Base-by-base conservation (phyloP, 176 grass and related monocot genomes). In the Ampelocalamus luodianensis region DNA sequence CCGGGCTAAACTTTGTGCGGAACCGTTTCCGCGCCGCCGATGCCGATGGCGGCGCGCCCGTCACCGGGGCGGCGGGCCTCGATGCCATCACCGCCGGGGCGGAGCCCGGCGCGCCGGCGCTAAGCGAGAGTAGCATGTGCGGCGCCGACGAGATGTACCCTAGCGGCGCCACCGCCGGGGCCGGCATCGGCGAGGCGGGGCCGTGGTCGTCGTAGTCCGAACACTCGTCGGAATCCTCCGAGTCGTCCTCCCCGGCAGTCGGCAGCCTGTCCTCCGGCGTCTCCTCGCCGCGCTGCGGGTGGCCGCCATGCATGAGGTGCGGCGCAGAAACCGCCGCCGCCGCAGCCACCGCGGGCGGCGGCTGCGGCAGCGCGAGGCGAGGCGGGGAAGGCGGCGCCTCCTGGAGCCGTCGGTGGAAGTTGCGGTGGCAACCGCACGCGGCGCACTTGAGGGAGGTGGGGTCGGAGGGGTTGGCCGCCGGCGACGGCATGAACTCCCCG, bases 401-500 rank as follows among this genome's bases (percentile, higher is more conserved):
- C 5, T 59, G 56, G 29, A 92, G 26, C 4, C 93, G 89, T 27
- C 94, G 91, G 85, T 97, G 94, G 74, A 97, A 97, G 87, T 97
- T 97, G 71, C 94, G 94, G 82, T 97, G 94, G 79, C 94, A 97
- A 59, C 90, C 88, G 65, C 94, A 97, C 20, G 94, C 94, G 0
- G 94, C 91, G 69, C 91, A 97, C 78, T 63, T 89, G 60, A 98
- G 87, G 17, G 91, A 95, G 44, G 89, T 77, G 20, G 93, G 91
- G 72, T 92, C 85, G 23, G 90, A 76, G 1, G 87, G 60, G 76
- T 85, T 86, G 6, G 89, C 87, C 18, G 78, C 69, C 12, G 87
- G 79, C 15, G 91, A 83, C 24, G 91, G 91, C 95, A 95, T 93
- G 91, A 98, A 98, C 91, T 98, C 95, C 0, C 91, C 93, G 55